Conservation (phyloP, 2,329 filamentous ascomycete species). For the Parascedosporium putredinis region DNA sequence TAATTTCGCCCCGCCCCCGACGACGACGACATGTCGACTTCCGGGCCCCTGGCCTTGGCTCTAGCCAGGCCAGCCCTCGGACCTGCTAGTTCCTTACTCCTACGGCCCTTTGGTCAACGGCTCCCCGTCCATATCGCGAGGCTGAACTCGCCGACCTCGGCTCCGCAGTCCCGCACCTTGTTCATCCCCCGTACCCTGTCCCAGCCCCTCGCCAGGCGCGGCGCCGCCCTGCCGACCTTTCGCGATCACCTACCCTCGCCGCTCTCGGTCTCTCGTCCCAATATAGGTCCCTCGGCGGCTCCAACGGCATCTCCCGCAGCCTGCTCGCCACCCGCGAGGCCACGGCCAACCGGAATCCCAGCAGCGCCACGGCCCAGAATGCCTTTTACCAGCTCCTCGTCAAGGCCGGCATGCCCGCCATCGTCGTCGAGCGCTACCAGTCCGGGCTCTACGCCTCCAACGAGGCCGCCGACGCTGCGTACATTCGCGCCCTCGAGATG, state of each 20-base stretch:
- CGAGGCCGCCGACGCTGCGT: constrained; percentile 64
- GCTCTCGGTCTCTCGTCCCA: constrained; percentile 8
- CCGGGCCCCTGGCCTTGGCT: constrained; percentile 7
- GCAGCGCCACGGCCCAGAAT: constrained; percentile 78
- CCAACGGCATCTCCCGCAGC: constrained; percentile 44
- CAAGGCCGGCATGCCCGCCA: constrained; percentile 85
- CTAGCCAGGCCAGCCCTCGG: constrained; percentile 3
- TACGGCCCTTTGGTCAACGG: constrained; percentile 2
- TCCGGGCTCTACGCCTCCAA: constrained; percentile 79
- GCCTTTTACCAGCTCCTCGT: constrained; percentile 88
- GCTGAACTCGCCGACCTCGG: background rate
- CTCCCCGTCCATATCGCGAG: background rate
- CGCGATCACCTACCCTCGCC: background rate
- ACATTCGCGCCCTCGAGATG: constrained; percentile 33
- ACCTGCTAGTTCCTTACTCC: background rate
- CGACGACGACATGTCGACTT: constrained; percentile 6
- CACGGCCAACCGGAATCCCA: constrained; percentile 84
- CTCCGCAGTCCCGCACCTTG: constrained; percentile 2
- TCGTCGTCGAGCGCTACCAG: constrained; percentile 82
- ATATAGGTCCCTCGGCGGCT: constrained; percentile 24
- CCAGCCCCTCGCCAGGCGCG: constrained; percentile 8
- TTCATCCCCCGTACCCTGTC: constrained; percentile 18
- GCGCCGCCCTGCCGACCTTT: constrained; percentile 1
- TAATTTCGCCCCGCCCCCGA: background rate
- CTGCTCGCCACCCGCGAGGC: constrained; percentile 80